A percentile compares a stretch with the other conserved stretches of the same genome.
These are phyloP conservation scores for Calocera viscosa DNA, from an alignment of 768 basidiomycete genomes.

Conservation along the genomic window DNA sequence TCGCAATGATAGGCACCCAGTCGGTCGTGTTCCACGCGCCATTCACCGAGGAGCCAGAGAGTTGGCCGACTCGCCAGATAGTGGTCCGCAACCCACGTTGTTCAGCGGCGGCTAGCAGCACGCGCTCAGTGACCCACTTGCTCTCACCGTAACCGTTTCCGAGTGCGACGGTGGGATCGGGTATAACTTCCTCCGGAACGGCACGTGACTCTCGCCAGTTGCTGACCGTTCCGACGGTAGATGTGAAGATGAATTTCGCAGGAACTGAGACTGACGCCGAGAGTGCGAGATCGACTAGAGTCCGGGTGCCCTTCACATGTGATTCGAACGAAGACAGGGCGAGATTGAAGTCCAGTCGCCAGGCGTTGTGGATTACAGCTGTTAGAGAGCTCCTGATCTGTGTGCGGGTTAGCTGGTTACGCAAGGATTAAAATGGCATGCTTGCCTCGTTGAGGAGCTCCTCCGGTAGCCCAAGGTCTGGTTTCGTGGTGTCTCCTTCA, in stretches of 20 bases:
- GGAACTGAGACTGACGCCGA: not conserved
- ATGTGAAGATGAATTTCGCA: not conserved
- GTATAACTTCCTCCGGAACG: not conserved
- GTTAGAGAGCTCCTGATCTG: not conserved
- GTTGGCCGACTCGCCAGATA: slow-evolving; percentile 1
- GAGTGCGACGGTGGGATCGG: not conserved
- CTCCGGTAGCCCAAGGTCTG: not conserved
- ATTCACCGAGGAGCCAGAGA: not conserved
- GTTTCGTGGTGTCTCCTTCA: not conserved
- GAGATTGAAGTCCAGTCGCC: slow-evolving; percentile 11
- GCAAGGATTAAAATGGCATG: not conserved
- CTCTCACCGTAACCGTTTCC: slow-evolving; percentile 5
- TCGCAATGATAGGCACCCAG: slow-evolving; percentile 5
- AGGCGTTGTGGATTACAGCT: not conserved
- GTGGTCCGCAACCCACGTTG: not conserved
- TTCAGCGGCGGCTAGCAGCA: not conserved
- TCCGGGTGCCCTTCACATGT: not conserved
- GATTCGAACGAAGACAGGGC: slow-evolving; percentile 7
- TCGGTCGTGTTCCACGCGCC: slow-evolving; percentile 9
- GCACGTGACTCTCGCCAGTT: not conserved
- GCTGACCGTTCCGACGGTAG: not conserved
- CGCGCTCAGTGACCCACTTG: slow-evolving; percentile 5
- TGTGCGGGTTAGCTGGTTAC: not conserved
- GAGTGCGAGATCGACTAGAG: slow-evolving; percentile 4
- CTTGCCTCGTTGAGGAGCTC: not conserved